These are phyloP conservation scores for Phymatotrichopsis omnivora DNA, from an alignment of 2,329 filamentous ascomycete genomes.

Conservation along the genomic window DNA sequence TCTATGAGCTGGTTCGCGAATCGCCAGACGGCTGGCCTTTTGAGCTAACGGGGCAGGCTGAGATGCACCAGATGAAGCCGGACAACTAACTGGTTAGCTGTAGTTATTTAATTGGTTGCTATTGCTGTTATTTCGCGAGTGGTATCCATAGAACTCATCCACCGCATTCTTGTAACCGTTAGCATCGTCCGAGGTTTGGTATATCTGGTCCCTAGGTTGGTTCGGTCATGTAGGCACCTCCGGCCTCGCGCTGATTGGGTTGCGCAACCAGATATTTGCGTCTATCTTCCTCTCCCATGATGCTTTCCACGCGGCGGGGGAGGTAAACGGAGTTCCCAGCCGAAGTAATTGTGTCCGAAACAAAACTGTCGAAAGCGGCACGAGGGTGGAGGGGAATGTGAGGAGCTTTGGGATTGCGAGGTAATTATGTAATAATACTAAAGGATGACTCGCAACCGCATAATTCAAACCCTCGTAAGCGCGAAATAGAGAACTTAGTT, in stretches of 20 bases:
- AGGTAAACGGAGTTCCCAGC: constrained; percentile 51
- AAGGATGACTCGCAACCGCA: no score
- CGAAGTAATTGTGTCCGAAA: constrained; percentile 46
- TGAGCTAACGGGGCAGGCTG: constrained; percentile 15
- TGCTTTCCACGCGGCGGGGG: constrained; percentile 59
- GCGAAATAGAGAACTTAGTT: no score
- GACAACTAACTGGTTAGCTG: constrained; percentile 23
- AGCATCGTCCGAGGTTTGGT: constrained; percentile 41
- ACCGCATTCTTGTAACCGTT: constrained; percentile 40
- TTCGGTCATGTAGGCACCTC: constrained; percentile 37
- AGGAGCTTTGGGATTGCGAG: constrained; percentile 39
- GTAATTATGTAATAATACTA: no score
- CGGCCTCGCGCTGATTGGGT: constrained; percentile 34
- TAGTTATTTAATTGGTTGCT: constrained; percentile 29
- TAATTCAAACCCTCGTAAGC: no score
- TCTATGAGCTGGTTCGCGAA: constrained; percentile 22
- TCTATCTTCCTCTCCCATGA: constrained; percentile 69
- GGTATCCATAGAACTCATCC: constrained; percentile 34
- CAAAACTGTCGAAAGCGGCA: constrained; percentile 57
- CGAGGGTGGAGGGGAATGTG: constrained; percentile 45
- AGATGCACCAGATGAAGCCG: constrained; percentile 20
- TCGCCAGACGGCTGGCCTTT: constrained; percentile 15
- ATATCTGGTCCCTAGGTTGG: constrained; percentile 34
- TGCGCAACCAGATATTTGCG: constrained; percentile 63
- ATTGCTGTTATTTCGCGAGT: constrained; percentile 29